A percentile compares a stretch with the other conserved stretches of the same genome.
These are phyloP conservation scores for Acer saccharum DNA, from an alignment of 345 rosid genomes.

Conservation along the genomic window DNA sequence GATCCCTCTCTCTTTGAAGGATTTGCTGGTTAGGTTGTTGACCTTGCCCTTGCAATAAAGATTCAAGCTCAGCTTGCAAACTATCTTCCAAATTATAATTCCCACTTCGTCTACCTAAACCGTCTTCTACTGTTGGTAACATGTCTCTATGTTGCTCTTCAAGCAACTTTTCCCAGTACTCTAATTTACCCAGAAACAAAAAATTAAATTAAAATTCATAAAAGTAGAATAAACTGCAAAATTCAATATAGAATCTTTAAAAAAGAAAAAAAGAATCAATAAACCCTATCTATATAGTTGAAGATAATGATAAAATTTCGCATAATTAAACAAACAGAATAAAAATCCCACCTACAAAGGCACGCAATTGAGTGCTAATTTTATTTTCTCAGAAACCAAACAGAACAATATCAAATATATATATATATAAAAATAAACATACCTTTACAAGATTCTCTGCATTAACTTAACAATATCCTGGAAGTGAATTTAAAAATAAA, in stretches of 20 bases:
- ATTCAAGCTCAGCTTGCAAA: slow-evolving; percentile 68
- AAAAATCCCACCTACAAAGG: not conserved
- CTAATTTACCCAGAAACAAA: slow-evolving; percentile 13
- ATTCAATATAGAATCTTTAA: not conserved
- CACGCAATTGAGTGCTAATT: slow-evolving; percentile 8
- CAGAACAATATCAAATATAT: not conserved
- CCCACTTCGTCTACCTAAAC: slow-evolving; percentile 47
- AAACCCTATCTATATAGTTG: not conserved
- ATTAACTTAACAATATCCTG: slow-evolving; percentile 9
- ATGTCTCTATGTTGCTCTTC: slow-evolving; percentile 58
- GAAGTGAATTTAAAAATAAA: not conserved
- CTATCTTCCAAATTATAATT: slow-evolving; percentile 59
- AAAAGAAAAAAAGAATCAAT: not conserved
- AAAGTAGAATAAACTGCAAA: not conserved
- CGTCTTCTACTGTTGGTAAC: slow-evolving; percentile 47
- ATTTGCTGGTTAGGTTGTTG: slow-evolving; percentile 40
- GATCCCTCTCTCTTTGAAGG: slow-evolving; percentile 50
- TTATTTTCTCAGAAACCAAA: slow-evolving; percentile 26
- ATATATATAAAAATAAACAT: not conserved
- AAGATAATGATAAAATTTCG: not conserved
- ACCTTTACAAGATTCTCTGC: slow-evolving; percentile 26
- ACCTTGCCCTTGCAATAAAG: slow-evolving; percentile 48
- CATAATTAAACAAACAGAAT: not conserved
- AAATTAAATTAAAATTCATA: not conserved
- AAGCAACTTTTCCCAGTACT: slow-evolving; percentile 49